Evolutionary conservation across 768 basidiomycete genomes (phyloP), one percentile per base, ranked within the genome.

Genomic region (Symmetrospora coprosmae): DNA sequence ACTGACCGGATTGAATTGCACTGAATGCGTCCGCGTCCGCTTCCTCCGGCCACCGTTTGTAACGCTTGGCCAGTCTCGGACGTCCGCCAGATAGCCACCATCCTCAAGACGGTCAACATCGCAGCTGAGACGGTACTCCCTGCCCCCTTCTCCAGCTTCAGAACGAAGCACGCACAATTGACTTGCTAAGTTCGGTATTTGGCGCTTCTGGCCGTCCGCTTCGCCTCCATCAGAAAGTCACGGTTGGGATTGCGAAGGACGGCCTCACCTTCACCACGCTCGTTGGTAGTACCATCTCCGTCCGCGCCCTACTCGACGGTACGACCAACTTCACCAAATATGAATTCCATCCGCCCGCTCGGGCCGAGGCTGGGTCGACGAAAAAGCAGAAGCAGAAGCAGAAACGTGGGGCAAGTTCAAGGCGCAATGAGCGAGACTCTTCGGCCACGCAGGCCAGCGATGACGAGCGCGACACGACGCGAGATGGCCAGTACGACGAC

Each of bases 301-400:
- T 86, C 84, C 2, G 75, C 69, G 66, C 82, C 82, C 17, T 81
- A 79, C 67, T 82, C 82, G 8, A 86, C 84, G 60, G 81, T 77
- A 40, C 81, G 75, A 33, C 85, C 86, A 64, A 87, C 85, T 50
- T 78, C 77, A 28, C 41, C 30, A 46, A 41, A 5, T 55, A 56
- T 40, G 9, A 52, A 9, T 63, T 47, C 38, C 30, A 46, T 31
- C 43, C 61, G 27, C 47, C 47, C 35, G 41, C 39, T 21, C 25
- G 46, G 6, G 19, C 25, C 8, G 39, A 17, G 34, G 50, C 34
- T 28, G 33, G 25, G 11, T 37, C 19, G 19, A 21, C 27, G 9
- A 31, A 34, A 21, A 8, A 31, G 3, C 33, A 50, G 4, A 39
- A 39, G 38, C 19, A 13, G 13, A 39, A 39, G 39, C n/a, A n/a